phyloP scores from a whole-genome alignment of 2,329 filamentous ascomycete genomes.

The Monilinia laxa region DNA sequence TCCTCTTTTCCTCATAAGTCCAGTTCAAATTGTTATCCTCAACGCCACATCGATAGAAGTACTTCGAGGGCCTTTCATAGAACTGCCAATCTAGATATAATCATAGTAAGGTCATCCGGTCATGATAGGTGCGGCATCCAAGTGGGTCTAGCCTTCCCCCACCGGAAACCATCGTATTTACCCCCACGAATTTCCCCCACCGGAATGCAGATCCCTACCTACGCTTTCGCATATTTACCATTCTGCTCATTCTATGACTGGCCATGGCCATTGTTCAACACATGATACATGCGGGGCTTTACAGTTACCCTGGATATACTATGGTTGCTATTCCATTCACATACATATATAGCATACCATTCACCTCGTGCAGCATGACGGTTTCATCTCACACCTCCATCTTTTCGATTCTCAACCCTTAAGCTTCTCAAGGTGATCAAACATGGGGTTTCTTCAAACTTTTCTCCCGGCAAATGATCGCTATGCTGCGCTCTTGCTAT shows the following conservation, averaged over 20 bases:
- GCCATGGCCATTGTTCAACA: background rate
- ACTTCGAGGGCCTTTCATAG: background rate
- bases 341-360: slow-evolving; percentile 1
- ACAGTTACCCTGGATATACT: background rate
- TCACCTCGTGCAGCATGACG: slow-evolving; percentile 34
- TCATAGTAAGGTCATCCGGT: background rate
- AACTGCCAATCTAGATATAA: background rate
- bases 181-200: slow-evolving; percentile 11
- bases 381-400: slow-evolving; percentile 34
- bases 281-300: background rate
- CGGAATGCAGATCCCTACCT: background rate
- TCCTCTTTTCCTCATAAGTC: background rate
- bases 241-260: too few species aligned
- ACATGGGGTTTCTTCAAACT: slow-evolving; percentile 7
- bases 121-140: background rate
- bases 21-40: background rate
- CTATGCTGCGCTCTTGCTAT: slow-evolving; percentile 40
- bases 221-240: background rate
- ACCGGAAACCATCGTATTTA: background rate
- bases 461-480: slow-evolving; percentile 45
- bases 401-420: background rate
- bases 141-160: background rate
- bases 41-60: background rate
- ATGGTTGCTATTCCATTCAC: background rate
- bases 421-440: background rate